Percentiles rank a stretch among this genome's conserved stretches.
These are phyloP conservation scores for Trypanosoma boissoni DNA, from an alignment of 208 protist species.

Conservation along the genomic window DNA sequence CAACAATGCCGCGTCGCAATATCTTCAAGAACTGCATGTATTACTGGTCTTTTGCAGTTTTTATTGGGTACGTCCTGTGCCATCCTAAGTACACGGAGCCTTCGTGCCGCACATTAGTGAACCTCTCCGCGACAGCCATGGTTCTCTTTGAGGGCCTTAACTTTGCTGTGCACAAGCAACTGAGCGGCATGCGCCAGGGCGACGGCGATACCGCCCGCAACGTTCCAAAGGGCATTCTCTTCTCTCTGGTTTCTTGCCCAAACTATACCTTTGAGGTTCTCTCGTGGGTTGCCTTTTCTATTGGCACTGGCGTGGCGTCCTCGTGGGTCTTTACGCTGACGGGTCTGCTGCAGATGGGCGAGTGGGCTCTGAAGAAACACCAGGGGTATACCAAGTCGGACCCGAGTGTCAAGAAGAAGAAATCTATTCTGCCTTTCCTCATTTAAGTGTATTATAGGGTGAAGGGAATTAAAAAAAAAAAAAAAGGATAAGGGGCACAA, in stretches of 20 bases:
- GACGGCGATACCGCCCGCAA: slow-evolving; percentile 67
- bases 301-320: slow-evolving; percentile 80
- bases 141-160: slow-evolving; percentile 88
- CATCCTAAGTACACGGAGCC: slow-evolving; percentile 84
- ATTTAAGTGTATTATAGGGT: slow-evolving; percentile 41
- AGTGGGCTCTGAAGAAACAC: slow-evolving; percentile 89
- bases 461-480: slow-evolving; percentile 6
- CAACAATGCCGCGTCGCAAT: slow-evolving; percentile 94
- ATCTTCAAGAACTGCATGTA: slow-evolving; percentile 95
- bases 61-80: slow-evolving; percentile 90
- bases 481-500: too few species aligned
- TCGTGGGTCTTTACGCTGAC: slow-evolving; percentile 81
- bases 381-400: slow-evolving; percentile 78
- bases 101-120: slow-evolving; percentile 32
- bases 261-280: slow-evolving; percentile 96
- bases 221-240: slow-evolving; percentile 85
- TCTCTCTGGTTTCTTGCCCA: slow-evolving; percentile 91
- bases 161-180: slow-evolving; percentile 87
- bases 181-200: slow-evolving; percentile 81
- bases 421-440: slow-evolving; percentile 85
- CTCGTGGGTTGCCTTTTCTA: slow-evolving; percentile 90
- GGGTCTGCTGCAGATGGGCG: slow-evolving; percentile 81
- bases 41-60: slow-evolving; percentile 93
- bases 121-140: slow-evolving; percentile 49
- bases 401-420: slow-evolving; percentile 62